Percentiles rank a stretch among this genome's conserved stretches.
Conservation (phyloP, 2,329 filamentous ascomycete genomes). For the Penicillium glabrum region DNA sequence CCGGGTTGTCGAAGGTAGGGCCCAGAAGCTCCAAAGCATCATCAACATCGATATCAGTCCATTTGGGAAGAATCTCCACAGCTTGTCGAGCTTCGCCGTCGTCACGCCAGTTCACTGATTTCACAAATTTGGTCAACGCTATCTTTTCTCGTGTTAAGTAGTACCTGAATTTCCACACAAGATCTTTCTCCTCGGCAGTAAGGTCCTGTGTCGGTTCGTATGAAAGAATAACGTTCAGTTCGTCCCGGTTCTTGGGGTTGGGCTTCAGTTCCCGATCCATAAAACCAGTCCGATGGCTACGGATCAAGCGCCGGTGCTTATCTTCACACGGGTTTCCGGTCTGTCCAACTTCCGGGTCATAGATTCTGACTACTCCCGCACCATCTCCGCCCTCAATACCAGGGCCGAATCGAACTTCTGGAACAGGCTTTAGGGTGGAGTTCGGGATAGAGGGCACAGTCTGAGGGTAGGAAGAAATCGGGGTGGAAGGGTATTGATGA, state of each 20-base stretch:
- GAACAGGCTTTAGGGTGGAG: conserved; percentile 73
- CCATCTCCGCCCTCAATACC: conserved; percentile 72
- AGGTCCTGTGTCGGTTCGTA: conserved; percentile 90
- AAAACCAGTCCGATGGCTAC: conserved; percentile 89
- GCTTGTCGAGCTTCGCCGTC: conserved; percentile 82
- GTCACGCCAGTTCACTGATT: conserved; percentile 94
- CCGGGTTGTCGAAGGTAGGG: conserved; percentile 83
- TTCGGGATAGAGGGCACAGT: conserved; percentile 64
- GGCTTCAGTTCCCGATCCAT: conserved; percentile 94
- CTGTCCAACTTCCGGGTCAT: conserved; percentile 88
- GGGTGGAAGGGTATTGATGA: conserved; percentile 83
- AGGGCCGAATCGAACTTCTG: conserved; percentile 85
- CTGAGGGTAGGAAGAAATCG: conserved; percentile 72
- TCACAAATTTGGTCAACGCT: conserved; percentile 94
- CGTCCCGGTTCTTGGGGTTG: conserved; percentile 92
- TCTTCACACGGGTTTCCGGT: conserved; percentile 91
- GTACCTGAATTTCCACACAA: conserved; percentile 97
- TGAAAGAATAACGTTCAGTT: conserved; percentile 84
- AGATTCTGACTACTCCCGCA: conserved; percentile 71
- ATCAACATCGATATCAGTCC: conserved; percentile 96
- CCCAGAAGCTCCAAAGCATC: conserved; percentile 93
- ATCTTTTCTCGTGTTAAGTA: conserved; percentile 90
- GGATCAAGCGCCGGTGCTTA: conserved; percentile 88
- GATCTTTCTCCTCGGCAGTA: conserved; percentile 86
- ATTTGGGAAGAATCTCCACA: conserved; percentile 83